Evolutionary conservation across 2,329 filamentous ascomycete species (phyloP).

Genomic region (Sporothrix curviconia): DNA sequence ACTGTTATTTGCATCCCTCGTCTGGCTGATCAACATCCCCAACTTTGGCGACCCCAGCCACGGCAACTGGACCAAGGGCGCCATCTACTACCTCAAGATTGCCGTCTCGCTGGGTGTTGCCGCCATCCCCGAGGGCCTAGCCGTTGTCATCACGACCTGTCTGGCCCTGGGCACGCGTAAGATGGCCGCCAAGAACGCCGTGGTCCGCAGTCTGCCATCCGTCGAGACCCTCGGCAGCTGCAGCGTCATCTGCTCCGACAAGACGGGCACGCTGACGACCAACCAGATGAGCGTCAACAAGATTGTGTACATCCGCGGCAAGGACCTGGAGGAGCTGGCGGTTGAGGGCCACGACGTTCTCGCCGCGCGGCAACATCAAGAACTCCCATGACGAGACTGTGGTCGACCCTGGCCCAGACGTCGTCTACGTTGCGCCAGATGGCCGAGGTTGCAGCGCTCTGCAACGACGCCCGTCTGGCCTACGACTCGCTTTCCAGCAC

Average conservation of each 20-base stretch:
- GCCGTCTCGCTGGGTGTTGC: slow-evolving; percentile 96
- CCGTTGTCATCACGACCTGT: slow-evolving; percentile 98
- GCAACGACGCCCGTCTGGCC: slow-evolving; percentile 80
- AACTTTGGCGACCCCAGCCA: slow-evolving; percentile 95
- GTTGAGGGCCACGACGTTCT: slow-evolving; percentile 91
- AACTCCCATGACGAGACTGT: slow-evolving; percentile 61
- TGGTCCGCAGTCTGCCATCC: slow-evolving; percentile 90
- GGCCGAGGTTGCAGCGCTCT: slow-evolving; percentile 64
- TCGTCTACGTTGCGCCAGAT: slow-evolving; percentile 78
- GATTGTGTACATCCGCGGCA: slow-evolving; percentile 75
- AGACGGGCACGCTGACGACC: slow-evolving; percentile 94
- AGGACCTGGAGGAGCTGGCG: slow-evolving; percentile 73
- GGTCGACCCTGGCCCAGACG: slow-evolving; percentile 58
- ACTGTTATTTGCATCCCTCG: slow-evolving; percentile 91
- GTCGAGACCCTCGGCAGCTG: slow-evolving; percentile 98
- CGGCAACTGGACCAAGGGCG: slow-evolving; percentile 90
- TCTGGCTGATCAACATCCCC: slow-evolving; percentile 97
- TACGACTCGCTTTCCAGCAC: slow-evolving; percentile 69
- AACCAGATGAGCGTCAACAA: slow-evolving; percentile 99
- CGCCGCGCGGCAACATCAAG: slow-evolving; percentile 67
- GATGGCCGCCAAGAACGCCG: slow-evolving; percentile 98
- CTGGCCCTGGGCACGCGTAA: slow-evolving; percentile 92
- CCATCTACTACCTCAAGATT: slow-evolving; percentile 99
- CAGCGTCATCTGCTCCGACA: slow-evolving; percentile 99
- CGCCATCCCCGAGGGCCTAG: slow-evolving; percentile 93